Evolutionary conservation across 176 grass and related monocot species (phyloP).

Genomic region (Eleusine indica): DNA sequence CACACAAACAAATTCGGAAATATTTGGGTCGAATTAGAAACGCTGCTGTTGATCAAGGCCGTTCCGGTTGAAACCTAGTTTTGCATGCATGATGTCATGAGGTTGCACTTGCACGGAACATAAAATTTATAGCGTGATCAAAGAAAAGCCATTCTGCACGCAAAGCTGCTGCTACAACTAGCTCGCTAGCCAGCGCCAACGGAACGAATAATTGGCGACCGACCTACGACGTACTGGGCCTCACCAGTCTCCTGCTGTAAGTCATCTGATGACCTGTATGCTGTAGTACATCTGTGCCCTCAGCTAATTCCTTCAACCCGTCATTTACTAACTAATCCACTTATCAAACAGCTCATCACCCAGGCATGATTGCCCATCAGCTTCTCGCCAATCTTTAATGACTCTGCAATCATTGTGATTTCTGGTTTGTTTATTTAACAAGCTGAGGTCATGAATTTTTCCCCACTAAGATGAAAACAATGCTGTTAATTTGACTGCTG

Average conservation of each 20-base stretch:
- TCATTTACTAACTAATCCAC: not conserved
- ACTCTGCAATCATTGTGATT: constrained; percentile 14
- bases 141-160: constrained; percentile 28
- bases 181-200: not conserved
- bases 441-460: not conserved
- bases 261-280: not conserved
- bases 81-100: not conserved
- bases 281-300: not conserved
- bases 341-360: constrained; percentile 13
- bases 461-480: not conserved
- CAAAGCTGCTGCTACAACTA: constrained; percentile 23
- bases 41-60: not conserved
- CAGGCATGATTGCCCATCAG: not conserved
- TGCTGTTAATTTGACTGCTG: not conserved
- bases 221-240: not conserved
- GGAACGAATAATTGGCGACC: not conserved
- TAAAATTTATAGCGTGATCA: not conserved
- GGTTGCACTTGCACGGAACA: not conserved
- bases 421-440: not conserved
- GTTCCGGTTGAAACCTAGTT: not conserved
- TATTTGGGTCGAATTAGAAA: not conserved
- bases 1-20: not conserved
- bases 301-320: not conserved
- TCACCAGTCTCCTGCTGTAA: not conserved
- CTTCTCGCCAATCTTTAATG: not conserved